Conservation (phyloP, 257 asterid species). For the Jacaranda mimosifolia region DNA sequence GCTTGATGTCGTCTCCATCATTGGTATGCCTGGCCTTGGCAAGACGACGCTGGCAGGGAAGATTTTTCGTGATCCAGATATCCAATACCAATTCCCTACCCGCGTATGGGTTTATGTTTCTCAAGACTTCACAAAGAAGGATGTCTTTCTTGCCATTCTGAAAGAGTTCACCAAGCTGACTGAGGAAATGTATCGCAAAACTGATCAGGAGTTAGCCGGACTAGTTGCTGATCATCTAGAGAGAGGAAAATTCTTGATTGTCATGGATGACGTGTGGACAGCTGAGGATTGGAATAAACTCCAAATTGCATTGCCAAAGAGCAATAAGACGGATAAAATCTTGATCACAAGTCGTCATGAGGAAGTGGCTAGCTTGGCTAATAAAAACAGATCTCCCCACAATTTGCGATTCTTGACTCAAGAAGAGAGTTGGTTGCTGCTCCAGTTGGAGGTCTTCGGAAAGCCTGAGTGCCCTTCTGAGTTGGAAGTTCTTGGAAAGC, state of each 20-base stretch:
- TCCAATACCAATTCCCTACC: slow-evolving; percentile 22
- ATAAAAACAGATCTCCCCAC: slow-evolving; percentile 39
- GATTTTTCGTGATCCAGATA: slow-evolving; percentile 39
- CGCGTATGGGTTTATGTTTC: slow-evolving; percentile 50
- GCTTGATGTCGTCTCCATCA: slow-evolving; percentile 49
- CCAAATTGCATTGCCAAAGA: slow-evolving; percentile 37
- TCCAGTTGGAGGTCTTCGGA: slow-evolving; percentile 49
- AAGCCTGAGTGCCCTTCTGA: slow-evolving; percentile 44
- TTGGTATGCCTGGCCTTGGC: slow-evolving; percentile 67
- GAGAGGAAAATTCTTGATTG: slow-evolving; percentile 44
- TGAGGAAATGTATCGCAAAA: slow-evolving; percentile 36
- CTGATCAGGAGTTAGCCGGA: slow-evolving; percentile 37
- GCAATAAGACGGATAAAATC: slow-evolving; percentile 43
- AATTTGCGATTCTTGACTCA: slow-evolving; percentile 41
- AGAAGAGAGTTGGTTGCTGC: slow-evolving; percentile 50
- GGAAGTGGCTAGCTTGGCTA: slow-evolving; percentile 43
- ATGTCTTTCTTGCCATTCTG: slow-evolving; percentile 49
- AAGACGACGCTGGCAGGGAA: slow-evolving; percentile 57
- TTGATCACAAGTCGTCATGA: slow-evolving; percentile 49
- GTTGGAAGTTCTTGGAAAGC: slow-evolving; percentile 40
- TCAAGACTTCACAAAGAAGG: slow-evolving; percentile 46
- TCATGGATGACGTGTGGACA: slow-evolving; percentile 49
- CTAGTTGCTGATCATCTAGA: slow-evolving; percentile 27
- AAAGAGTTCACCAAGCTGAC: slow-evolving; percentile 37
- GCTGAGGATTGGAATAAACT: slow-evolving; percentile 40